Conservation (phyloP, 768 basidiomycete species). For the Xerocomellus amylosporus region DNA sequence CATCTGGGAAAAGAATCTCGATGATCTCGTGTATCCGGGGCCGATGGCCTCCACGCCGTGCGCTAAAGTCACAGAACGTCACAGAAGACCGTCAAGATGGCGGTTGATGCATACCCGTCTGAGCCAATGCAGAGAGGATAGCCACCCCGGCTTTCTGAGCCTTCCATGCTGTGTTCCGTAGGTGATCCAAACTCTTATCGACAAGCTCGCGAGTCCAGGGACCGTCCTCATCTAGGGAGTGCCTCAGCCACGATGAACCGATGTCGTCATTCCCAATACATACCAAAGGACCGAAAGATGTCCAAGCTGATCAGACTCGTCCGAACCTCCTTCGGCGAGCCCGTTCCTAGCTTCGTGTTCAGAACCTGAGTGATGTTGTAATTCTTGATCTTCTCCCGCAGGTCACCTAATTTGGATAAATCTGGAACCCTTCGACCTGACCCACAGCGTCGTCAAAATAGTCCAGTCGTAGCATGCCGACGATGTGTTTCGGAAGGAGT, state of each 20-base stretch:
- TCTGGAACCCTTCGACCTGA: slow-evolving; percentile 26
- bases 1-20: slow-evolving; percentile 16
- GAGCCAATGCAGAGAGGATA: slow-evolving; percentile 23
- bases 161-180: slow-evolving; percentile 10
- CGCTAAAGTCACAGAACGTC: slow-evolving; percentile 2
- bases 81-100: not conserved
- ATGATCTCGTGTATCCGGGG: slow-evolving; percentile 10
- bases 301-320: slow-evolving; percentile 25
- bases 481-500: too few species aligned
- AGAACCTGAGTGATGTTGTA: slow-evolving; percentile 19
- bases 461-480: too few species aligned
- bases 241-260: not conserved
- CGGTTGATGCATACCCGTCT: slow-evolving; percentile 11
- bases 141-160: slow-evolving; percentile 23
- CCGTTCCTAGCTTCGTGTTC: slow-evolving; percentile 14
- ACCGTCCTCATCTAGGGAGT: slow-evolving; percentile 4
- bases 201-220: slow-evolving; percentile 17
- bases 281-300: slow-evolving; percentile 22
- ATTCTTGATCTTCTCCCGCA: slow-evolving; percentile 11
- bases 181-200: slow-evolving; percentile 1
- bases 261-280: not conserved
- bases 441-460: too few species aligned
- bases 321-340: slow-evolving; percentile 12
- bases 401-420: not conserved
- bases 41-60: slow-evolving; percentile 13